Base-by-base conservation (phyloP, 352 stramenopile genomes). In the Aphanomyces astaci region DNA sequence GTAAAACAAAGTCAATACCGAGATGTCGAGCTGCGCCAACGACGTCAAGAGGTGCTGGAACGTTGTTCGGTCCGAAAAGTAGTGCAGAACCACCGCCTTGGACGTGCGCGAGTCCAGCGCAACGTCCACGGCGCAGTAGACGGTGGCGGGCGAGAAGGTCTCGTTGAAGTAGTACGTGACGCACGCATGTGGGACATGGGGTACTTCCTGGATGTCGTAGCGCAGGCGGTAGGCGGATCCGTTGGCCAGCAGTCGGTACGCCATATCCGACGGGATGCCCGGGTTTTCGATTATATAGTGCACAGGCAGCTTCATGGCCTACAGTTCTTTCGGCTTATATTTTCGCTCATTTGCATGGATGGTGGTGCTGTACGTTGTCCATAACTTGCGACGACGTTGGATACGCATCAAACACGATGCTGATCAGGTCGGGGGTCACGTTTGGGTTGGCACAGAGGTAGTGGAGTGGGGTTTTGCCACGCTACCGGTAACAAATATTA, bases 221-320 rank as follows among this genome's bases (percentile, higher is more conserved):
- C 81, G 76, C 31, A 87, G 75, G 2, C 78, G 83, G 60, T 88
- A 91, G 0, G 83, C 88, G 3, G 81, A 76, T 10, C 80, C 77
- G 0, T 80, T 79, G 32, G 76, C 85, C 46, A 91, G 80, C 2
- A 89, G 64, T 4, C 88, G 63, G 0, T 80, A 70, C 0, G 72
- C 84, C 2, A 76, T 75, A 46, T 88, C 80, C 15, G 81, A 66
- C 19, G 75, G 72, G 10, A 78, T 80, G 4, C 77, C 65, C 4
- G 78, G 67, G 31, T 91, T 91, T 52, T 89, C 81, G 3, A 81
- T 81, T 33, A 91, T 73, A 22, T 89, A 89, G 64, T 91, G 83
- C 22, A 89, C 79, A 0, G 83, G 81, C 11, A 91, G 69, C 30
- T 82, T 84, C 60, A 89, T 74, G 45, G 88, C 81, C 77, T 91